Conservation (phyloP, 768 basidiomycete species). For the Rhodosporidiobolus sp. region DNA sequence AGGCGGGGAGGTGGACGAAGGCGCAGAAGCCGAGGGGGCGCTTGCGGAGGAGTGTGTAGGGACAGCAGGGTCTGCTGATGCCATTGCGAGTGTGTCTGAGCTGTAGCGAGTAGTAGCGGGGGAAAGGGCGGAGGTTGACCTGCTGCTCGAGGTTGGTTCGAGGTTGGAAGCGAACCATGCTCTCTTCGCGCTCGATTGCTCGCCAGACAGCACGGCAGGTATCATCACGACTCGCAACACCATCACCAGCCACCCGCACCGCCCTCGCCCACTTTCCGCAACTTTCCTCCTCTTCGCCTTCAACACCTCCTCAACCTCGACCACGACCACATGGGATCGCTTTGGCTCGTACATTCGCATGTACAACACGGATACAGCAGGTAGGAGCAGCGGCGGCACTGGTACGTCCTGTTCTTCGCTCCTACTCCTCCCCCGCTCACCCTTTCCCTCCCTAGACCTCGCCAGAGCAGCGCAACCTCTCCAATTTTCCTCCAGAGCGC, state of each 20-base stretch:
- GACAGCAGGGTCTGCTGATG: not conserved
- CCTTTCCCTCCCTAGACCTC: not conserved
- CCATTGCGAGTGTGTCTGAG: no score
- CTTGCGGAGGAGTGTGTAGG: not conserved
- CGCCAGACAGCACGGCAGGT: no score
- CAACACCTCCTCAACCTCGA: not conserved
- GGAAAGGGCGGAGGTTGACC: not conserved
- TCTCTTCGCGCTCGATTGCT: no score
- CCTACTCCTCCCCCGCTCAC: not conserved
- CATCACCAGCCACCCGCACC: not conserved
- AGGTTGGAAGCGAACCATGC: no score
- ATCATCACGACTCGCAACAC: not conserved
- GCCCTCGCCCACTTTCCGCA: not conserved
- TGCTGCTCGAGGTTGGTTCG: no score
- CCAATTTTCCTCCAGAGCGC: slow-evolving; percentile 49
- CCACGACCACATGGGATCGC: not conserved
- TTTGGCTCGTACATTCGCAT: not conserved
- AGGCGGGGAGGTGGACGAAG: not conserved
- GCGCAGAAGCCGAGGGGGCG: not conserved
- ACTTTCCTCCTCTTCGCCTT: no score
- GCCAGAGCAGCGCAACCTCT: slow-evolving; percentile 38
- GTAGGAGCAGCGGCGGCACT: no score
- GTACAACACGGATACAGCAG: not conserved
- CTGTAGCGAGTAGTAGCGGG: no score
- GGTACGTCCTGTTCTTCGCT: not conserved